Conservation (phyloP, 306 rosid species). For the Fragaria nilgerrensis region DNA sequence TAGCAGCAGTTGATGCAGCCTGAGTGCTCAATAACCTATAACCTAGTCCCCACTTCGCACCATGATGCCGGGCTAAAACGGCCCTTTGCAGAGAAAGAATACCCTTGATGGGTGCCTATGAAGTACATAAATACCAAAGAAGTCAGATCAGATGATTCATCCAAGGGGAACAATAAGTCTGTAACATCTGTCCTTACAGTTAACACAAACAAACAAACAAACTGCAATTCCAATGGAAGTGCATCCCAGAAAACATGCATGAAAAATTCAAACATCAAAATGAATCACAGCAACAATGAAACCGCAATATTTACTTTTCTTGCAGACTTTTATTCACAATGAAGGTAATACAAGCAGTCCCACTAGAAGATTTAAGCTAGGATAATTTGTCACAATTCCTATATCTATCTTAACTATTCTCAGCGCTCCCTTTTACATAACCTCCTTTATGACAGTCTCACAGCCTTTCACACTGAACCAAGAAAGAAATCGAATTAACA, state of each 20-base stretch:
- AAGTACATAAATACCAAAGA: constrained; percentile 14
- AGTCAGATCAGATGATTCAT: background rate
- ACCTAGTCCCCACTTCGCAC: constrained; percentile 48
- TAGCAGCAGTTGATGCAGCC: constrained; percentile 48
- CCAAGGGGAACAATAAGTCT: background rate
- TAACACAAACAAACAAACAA: background rate
- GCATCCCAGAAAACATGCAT: background rate
- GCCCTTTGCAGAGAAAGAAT: constrained; percentile 55
- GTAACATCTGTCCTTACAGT: background rate
- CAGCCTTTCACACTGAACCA: background rate
- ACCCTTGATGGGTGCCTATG: constrained; percentile 71
- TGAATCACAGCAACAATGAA: background rate
- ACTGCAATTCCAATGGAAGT: background rate
- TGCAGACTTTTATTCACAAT: background rate
- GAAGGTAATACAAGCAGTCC: background rate
- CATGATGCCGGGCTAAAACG: constrained; percentile 43
- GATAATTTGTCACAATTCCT: background rate
- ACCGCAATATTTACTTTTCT: background rate
- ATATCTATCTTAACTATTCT: background rate
- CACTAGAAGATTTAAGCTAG: background rate
- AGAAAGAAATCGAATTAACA: background rate
- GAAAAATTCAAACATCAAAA: constrained; percentile 3
- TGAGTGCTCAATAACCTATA: constrained; percentile 75
- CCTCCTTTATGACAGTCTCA: background rate
- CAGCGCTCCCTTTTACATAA: background rate